phyloP scores from a whole-genome alignment of 441 rosid genomes.

The Rhodomyrtus psidioides region DNA sequence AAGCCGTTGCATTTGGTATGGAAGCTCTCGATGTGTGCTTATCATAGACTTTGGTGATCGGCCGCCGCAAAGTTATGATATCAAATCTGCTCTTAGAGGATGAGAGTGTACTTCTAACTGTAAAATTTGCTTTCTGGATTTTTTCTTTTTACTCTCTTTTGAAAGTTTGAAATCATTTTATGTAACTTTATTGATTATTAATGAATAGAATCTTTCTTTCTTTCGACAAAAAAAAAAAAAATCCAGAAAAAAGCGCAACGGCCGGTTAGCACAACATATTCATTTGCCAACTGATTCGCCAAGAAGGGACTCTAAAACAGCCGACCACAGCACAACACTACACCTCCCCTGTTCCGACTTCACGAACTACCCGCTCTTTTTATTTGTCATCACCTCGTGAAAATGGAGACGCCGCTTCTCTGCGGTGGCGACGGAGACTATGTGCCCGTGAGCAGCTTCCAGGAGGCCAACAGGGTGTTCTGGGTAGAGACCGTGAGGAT shows the following conservation, averaged over 20 bases:
- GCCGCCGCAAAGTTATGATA: too few species aligned
- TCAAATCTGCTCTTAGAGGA: too few species aligned
- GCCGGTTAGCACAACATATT: neutral
- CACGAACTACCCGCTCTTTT: neutral
- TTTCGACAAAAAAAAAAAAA: too few species aligned
- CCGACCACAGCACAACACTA: neutral
- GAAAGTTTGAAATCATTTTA: too few species aligned
- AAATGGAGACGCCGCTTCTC: slow-evolving; percentile 52
- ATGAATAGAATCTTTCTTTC: too few species aligned
- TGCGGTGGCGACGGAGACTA: slow-evolving; percentile 27
- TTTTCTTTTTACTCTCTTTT: too few species aligned
- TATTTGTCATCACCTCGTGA: neutral
- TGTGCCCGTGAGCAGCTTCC: slow-evolving; percentile 27
- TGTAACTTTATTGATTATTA: too few species aligned
- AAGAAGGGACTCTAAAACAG: neutral
- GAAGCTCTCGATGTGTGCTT: too few species aligned
- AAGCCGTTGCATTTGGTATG: too few species aligned
- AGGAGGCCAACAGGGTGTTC: slow-evolving; percentile 31
- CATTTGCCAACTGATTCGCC: neutral
- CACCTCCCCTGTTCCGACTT: neutral
- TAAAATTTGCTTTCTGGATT: too few species aligned
- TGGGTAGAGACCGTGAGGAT: slow-evolving; percentile 42
- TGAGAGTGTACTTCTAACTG: too few species aligned
- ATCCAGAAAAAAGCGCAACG: neutral
- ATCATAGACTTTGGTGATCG: too few species aligned